Percentiles rank a stretch among this genome's conserved stretches.
phyloP scores from a whole-genome alignment of 768 basidiomycete species.

The Lactarius pseudohatsudake region DNA sequence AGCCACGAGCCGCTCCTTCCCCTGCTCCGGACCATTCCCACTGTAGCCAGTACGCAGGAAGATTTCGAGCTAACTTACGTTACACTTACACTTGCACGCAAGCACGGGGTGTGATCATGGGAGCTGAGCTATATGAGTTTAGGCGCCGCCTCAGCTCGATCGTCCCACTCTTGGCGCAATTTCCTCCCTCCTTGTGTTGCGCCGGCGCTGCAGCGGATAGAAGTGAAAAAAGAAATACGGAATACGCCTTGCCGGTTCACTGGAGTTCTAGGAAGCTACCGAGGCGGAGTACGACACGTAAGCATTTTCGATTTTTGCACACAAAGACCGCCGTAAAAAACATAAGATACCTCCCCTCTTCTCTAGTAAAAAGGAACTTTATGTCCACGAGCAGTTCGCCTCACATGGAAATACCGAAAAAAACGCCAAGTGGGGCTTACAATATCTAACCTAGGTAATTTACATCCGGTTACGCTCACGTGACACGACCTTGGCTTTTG shows the following conservation, averaged over 20 bases:
- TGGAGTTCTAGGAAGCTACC: not conserved
- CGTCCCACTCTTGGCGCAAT: not conserved
- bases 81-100: not conserved
- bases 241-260: not conserved
- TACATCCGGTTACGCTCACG: not conserved
- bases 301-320: not conserved
- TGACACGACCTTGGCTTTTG: not conserved
- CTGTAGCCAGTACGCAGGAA: not conserved
- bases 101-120: not conserved
- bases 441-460: not conserved
- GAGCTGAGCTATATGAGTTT: not conserved
- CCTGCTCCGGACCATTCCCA: not conserved
- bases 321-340: not conserved
- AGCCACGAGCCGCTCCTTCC: not conserved
- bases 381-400: not conserved
- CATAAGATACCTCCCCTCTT: not conserved
- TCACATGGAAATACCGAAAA: not conserved
- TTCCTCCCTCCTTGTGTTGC: not conserved
- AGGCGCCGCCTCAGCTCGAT: slow-evolving; percentile 4
- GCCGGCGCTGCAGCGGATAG: not conserved
- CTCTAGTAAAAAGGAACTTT: not conserved
- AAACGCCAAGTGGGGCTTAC: not conserved
- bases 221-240: not conserved
- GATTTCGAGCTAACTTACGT: not conserved
- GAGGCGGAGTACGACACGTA: not conserved